phyloP scores from a whole-genome alignment of 495 filamentous ascomycete species.

The Penicillium bialowiezense region DNA sequence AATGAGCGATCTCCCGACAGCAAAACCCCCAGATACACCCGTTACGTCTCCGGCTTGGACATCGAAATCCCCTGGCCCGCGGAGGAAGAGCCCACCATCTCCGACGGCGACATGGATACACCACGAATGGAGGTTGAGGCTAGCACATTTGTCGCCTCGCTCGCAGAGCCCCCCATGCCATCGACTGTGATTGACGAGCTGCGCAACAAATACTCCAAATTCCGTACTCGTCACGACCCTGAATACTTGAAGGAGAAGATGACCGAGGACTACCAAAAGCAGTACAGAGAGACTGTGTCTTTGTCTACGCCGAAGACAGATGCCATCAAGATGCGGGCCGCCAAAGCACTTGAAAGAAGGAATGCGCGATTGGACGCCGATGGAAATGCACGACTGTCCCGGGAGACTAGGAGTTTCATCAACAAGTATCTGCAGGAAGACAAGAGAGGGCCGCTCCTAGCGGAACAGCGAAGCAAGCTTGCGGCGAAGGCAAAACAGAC shows the following conservation, averaged over 20 bases:
- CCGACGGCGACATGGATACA: conserved; percentile 66
- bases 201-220: conserved; percentile 77
- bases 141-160: conserved; percentile 69
- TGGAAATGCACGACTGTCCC: conserved; percentile 37
- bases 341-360: conserved; percentile 23
- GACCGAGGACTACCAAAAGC: conserved; percentile 55
- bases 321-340: conserved; percentile 15
- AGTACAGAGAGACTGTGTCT: conserved; percentile 51
- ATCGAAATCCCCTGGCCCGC: conserved; percentile 74
- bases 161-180: conserved; percentile 78
- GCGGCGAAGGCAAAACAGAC: too few relatives aligned
- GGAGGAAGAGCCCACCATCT: conserved; percentile 30
- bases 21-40: conserved; percentile 36
- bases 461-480: conserved; percentile 14
- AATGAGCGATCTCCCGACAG: conserved; percentile 31
- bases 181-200: conserved; percentile 78
- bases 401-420: conserved; percentile 35
- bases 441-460: conserved; percentile 3
- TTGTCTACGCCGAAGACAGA: conserved; percentile 46
- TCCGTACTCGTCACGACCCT: conserved; percentile 75
- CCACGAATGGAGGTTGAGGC: conserved; percentile 71
- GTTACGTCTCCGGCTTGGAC: conserved; percentile 43
- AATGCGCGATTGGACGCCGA: conserved; percentile 29
- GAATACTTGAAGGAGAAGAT: conserved; percentile 54
- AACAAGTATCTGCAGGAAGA: conserved; percentile 29